A percentile compares a stretch with the other conserved stretches of the same genome.
phyloP scores from a whole-genome alignment of 768 basidiomycete species.

The Asterophora parasitica region DNA sequence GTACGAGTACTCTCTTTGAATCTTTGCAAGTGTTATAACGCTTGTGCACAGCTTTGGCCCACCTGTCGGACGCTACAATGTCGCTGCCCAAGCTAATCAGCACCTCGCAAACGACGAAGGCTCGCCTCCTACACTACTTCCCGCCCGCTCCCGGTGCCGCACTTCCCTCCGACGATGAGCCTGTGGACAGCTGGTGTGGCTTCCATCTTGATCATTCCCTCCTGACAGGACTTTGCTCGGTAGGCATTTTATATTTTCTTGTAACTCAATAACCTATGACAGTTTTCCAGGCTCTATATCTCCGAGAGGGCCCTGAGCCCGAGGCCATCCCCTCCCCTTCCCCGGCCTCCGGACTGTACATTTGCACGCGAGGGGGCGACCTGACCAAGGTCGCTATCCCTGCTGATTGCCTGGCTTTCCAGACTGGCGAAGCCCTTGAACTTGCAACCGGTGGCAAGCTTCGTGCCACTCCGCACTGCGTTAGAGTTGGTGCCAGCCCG shows the following conservation, averaged over 20 bases:
- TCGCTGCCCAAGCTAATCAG: slow-evolving; percentile 70
- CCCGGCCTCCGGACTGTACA: slow-evolving; percentile 81
- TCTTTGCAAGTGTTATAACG: not conserved
- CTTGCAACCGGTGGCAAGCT: slow-evolving; percentile 78
- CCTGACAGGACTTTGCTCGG: slow-evolving; percentile 89
- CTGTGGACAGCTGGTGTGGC: slow-evolving; percentile 89
- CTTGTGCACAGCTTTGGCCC: slow-evolving; percentile 49
- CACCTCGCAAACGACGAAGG: slow-evolving; percentile 82
- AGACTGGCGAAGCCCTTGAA: slow-evolving; percentile 94
- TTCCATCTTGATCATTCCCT: slow-evolving; percentile 91
- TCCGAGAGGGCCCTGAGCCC: slow-evolving; percentile 46
- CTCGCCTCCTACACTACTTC: slow-evolving; percentile 94
- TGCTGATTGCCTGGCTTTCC: slow-evolving; percentile 81
- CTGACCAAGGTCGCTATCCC: slow-evolving; percentile 87
- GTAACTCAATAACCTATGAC: too few relatives aligned
- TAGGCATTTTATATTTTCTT: slow-evolving; percentile 26
- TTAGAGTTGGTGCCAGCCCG: slow-evolving; percentile 58
- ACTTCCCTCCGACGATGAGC: slow-evolving; percentile 46
- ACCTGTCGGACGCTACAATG: slow-evolving; percentile 59
- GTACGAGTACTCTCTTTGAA: slow-evolving; percentile 34
- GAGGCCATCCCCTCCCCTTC: slow-evolving; percentile 61
- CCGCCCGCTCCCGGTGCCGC: slow-evolving; percentile 49
- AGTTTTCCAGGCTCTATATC: slow-evolving; percentile 77
- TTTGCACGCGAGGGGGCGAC: slow-evolving; percentile 76
- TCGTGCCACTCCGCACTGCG: slow-evolving; percentile 93